Evolutionary conservation across 2,329 filamentous ascomycete species (phyloP), one percentile per base, ranked within the genome.

Genomic region (Coniochaeta hoffmannii): DNA sequence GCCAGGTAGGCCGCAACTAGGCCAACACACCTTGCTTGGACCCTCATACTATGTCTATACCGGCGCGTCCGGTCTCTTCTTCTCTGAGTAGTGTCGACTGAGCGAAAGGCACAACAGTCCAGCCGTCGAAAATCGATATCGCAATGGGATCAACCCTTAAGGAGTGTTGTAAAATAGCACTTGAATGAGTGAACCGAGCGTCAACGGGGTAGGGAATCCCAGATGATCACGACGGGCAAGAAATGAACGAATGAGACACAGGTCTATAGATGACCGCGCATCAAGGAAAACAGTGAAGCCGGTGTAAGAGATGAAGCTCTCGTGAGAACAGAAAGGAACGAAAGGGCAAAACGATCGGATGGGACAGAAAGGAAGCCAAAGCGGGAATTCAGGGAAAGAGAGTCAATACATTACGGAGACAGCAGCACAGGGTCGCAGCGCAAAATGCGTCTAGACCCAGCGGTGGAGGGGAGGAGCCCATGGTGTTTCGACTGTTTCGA

Each of bases 1-100:
- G 67, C 61, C 49, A 63, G 41, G 22, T 56, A 63, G 58, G 62
- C 56, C 58, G 66, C 56, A 14, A 66, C 22, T 46, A 68, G 54
- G 22, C 63, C 52, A 55, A 64, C 50, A 34, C 57, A 58, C 15
- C 56, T 57, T 50, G 53, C 53, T 53, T 64, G 57, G 49, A 50
- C 44, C 56, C 60, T 64, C 66, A 68, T 68, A 55, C 38, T 65
- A 24, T 28, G 41, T 17, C 14, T 11, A 19, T n/a, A 22, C 11
- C n/a, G 22, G 19, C 41, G 8, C 36, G 19, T 46, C 22, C 41
- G 19, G 41, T 46, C 41, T 15, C 22, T 46, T 22, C 12, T n/a
- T 26, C 22, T 15, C 10, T 5, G 9, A 36, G 11, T 46, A n/a
- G 15, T 46, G n/a, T 12, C 8, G 22, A 17, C 30, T 17, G 17